Percentiles rank a stretch among this genome's conserved stretches.
Conservation (phyloP, 208 protist species). For the Acanthamoeba royreba region DNA sequence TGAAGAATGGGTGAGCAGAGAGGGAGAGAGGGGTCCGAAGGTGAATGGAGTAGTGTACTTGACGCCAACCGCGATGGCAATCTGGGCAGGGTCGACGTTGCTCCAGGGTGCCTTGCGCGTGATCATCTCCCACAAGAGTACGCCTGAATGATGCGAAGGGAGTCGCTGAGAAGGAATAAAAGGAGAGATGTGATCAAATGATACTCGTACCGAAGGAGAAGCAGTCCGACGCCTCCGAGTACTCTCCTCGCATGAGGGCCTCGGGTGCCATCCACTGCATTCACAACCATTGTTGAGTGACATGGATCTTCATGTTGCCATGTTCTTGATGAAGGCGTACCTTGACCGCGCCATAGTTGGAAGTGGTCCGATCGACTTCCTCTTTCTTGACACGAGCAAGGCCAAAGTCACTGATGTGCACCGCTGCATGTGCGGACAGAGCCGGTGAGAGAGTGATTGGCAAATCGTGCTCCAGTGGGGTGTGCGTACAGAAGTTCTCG, state of each 20-base stretch:
- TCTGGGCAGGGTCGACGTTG: background rate
- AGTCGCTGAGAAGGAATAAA: background rate
- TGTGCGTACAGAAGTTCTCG: background rate
- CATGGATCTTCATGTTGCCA: no score
- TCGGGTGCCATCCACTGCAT: slow-evolving; percentile 42
- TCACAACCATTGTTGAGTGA: no score
- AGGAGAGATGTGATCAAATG: background rate
- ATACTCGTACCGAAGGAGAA: background rate
- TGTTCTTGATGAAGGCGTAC: no score
- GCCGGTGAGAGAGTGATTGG: background rate
- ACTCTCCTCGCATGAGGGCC: background rate
- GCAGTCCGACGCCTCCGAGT: slow-evolving; percentile 33
- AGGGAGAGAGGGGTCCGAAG: background rate
- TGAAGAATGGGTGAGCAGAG: background rate
- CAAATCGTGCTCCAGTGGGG: background rate
- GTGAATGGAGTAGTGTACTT: background rate
- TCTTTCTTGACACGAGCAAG: background rate
- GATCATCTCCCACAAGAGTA: slow-evolving; percentile 29
- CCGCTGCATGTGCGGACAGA: background rate
- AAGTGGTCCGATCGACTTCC: background rate
- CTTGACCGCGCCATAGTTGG: background rate
- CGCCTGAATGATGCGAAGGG: background rate
- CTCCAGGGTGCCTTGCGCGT: slow-evolving; percentile 18
- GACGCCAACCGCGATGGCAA: background rate
- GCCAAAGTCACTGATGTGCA: slow-evolving; percentile 30